A percentile compares a stretch with the other conserved stretches of the same genome.
phyloP scores from a whole-genome alignment of 78 protist species.

The Dictyostelium citrinum region DNA sequence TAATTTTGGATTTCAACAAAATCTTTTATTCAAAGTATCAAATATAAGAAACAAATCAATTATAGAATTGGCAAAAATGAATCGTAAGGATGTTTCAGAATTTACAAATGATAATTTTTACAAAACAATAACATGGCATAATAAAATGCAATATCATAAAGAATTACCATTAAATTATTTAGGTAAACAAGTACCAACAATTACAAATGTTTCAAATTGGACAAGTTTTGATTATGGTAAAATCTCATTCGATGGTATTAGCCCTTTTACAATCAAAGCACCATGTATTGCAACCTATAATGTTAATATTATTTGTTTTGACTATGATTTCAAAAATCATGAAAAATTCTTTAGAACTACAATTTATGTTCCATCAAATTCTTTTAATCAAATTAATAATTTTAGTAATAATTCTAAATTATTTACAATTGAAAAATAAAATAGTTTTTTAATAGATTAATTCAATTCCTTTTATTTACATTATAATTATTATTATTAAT shows the following conservation, averaged over 20 bases:
- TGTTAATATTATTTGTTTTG: slow-evolving; percentile 1
- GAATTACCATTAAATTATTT: not conserved
- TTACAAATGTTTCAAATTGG: not conserved
- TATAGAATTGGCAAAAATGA: not conserved
- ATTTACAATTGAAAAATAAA: not conserved
- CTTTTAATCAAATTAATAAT: not conserved
- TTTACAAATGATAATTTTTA: not conserved
- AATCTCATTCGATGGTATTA: not conserved
- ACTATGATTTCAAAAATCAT: not conserved
- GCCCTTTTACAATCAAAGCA: not conserved
- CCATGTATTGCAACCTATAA: not conserved
- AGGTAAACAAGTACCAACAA: not conserved
- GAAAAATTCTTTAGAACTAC: not conserved
- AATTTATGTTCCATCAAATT: not conserved
- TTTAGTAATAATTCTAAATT: not conserved
- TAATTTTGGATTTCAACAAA: not conserved
- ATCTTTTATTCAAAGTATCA: not conserved
- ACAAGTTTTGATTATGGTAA: slow-evolving; percentile 1
- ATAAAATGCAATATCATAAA: not conserved
- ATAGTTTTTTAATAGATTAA: not conserved
- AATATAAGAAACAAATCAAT: slow-evolving; percentile 8
- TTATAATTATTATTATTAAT: not conserved
- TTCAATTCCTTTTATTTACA: slow-evolving; percentile 15
- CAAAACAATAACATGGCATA: not conserved
- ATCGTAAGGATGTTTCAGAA: not conserved